Evolutionary conservation across 768 basidiomycete species (phyloP).

Genomic region (Cyclocybe cylindracea): DNA sequence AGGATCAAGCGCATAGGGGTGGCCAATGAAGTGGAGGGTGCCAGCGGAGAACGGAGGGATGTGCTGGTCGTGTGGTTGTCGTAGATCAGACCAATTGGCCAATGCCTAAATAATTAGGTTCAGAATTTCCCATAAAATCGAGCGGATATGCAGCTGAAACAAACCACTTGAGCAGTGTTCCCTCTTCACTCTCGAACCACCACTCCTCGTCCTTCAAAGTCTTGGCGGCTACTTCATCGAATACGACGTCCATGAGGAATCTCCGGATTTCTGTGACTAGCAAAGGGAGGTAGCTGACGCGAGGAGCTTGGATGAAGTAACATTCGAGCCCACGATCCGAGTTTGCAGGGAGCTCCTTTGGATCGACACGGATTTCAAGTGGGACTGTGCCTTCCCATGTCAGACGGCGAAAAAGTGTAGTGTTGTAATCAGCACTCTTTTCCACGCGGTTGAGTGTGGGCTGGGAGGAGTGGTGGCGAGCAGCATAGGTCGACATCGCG

Average conservation of each 20-base stretch:
- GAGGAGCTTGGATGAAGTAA: conserved; percentile 88
- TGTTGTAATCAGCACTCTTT: conserved; percentile 54
- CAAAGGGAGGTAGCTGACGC: conserved; percentile 92
- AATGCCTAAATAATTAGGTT: conserved; percentile 68
- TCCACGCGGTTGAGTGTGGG: conserved; percentile 25
- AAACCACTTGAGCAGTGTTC: conserved; percentile 84
- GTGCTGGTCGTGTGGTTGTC: conserved; percentile 76
- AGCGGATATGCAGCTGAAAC: conserved; percentile 22
- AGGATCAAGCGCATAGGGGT: conserved; percentile 78
- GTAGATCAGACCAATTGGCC: conserved; percentile 94
- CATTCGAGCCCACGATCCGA: conserved; percentile 88
- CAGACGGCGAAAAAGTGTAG: conserved; percentile 82
- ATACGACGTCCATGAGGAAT: conserved; percentile 89
- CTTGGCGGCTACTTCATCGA: conserved; percentile 82
- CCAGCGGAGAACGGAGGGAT: conserved; percentile 51
- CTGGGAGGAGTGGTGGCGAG: conserved; percentile 44
- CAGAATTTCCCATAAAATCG: not conserved
- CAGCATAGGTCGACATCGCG: conserved; percentile 53
- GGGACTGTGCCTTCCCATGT: conserved; percentile 93
- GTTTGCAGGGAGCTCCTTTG: conserved; percentile 87
- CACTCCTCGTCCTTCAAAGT: conserved; percentile 85
- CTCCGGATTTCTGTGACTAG: conserved; percentile 86
- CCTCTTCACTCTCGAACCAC: conserved; percentile 96
- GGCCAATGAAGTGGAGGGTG: conserved; percentile 38
- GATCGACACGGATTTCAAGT: conserved; percentile 85